These are phyloP conservation scores for Talaromyces adpressus DNA, from an alignment of 495 filamentous ascomycete species.

Conservation along the genomic window DNA sequence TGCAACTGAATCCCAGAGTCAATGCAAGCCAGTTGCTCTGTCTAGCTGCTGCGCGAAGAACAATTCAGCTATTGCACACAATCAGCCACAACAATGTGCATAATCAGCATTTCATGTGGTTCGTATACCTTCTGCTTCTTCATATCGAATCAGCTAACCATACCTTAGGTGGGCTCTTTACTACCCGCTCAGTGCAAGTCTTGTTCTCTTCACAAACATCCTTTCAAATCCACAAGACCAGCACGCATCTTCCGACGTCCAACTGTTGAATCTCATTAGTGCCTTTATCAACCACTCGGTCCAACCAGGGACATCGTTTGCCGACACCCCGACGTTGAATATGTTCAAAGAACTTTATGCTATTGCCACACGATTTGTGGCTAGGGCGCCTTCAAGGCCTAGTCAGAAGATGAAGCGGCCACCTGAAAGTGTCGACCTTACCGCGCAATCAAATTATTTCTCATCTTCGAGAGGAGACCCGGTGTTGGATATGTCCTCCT, in stretches of 20 bases:
- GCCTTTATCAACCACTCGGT: constrained; percentile 2
- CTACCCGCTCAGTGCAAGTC: constrained; percentile 6
- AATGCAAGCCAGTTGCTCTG: constrained; percentile 8
- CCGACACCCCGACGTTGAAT: constrained; percentile 4
- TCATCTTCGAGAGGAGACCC: neutral
- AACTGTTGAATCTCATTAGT: constrained; percentile 1
- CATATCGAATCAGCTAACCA: neutral
- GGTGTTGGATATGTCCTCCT: neutral
- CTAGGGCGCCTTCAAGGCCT: neutral
- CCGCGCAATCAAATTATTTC: neutral
- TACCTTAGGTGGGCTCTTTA: neutral
- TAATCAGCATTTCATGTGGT: constrained; percentile 8
- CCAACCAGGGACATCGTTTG: constrained; percentile 1
- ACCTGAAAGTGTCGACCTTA: neutral
- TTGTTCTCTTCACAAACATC: constrained; percentile 2
- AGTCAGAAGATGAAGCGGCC: constrained; percentile 4
- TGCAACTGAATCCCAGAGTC: neutral
- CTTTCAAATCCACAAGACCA: constrained; percentile 6
- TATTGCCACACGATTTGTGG: constrained; percentile 1
- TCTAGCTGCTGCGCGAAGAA: constrained; percentile 3
- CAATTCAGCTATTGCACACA: constrained; percentile 2
- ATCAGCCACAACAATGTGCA: constrained; percentile 3
- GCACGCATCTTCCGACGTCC: constrained; percentile 2
- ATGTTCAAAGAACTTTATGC: constrained; percentile 5
- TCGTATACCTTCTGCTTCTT: neutral